Percentiles rank a stretch among this genome's conserved stretches.
Conservation (phyloP, 768 basidiomycete species). For the Russula foetens region DNA sequence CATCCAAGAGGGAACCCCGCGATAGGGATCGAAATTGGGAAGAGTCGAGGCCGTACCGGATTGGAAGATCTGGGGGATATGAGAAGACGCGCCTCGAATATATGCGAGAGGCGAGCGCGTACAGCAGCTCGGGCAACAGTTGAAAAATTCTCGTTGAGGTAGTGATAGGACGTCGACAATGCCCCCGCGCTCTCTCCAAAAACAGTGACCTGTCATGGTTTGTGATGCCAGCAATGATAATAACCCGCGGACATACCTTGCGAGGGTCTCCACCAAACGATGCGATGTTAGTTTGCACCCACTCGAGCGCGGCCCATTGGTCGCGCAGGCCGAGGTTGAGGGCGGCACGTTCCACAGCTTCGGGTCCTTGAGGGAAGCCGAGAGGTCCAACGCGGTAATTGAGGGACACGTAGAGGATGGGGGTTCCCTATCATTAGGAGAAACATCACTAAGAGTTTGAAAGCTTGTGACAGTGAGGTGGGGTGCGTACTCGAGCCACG, state of each 20-base stretch:
- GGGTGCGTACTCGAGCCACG: too few species aligned
- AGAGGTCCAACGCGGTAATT: too few species aligned
- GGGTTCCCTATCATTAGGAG: slow-evolving; percentile 5
- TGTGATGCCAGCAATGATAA: neutral
- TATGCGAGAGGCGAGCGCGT: neutral
- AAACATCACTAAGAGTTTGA: neutral
- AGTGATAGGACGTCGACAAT: slow-evolving; percentile 27
- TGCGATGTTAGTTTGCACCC: slow-evolving; percentile 27
- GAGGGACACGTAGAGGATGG: slow-evolving; percentile 38
- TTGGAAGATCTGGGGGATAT: slow-evolving; percentile 33
- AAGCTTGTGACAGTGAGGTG: neutral
- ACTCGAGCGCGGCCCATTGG: slow-evolving; percentile 22
- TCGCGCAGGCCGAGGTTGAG: too few species aligned
- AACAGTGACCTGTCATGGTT: slow-evolving; percentile 27
- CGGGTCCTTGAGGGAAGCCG: too few species aligned
- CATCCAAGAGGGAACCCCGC: slow-evolving; percentile 28
- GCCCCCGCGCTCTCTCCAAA: slow-evolving; percentile 36
- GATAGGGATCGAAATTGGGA: slow-evolving; percentile 27
- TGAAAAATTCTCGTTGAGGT: too few species aligned
- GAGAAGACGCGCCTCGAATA: neutral
- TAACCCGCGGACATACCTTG: too few species aligned
- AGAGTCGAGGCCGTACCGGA: slow-evolving; percentile 31
- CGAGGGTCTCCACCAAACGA: too few species aligned
- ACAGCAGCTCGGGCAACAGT: too few species aligned
- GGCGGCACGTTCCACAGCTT: too few species aligned